These are phyloP conservation scores for Suillus bovinus DNA, from an alignment of 768 basidiomycete genomes.

Conservation along the genomic window DNA sequence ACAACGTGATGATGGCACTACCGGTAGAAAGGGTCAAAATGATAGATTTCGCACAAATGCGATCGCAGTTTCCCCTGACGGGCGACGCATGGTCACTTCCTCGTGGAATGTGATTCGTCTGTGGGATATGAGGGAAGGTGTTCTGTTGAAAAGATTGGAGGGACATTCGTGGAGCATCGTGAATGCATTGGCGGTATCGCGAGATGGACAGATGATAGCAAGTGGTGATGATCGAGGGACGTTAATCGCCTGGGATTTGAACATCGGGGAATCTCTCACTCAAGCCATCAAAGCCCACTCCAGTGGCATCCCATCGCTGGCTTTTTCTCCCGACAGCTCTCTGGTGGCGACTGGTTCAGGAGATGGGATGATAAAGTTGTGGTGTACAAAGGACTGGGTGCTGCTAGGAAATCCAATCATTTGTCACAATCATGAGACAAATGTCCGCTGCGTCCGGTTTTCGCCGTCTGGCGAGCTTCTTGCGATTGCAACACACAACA, in stretches of 20 bases:
- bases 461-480: background rate
- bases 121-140: background rate
- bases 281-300: background rate
- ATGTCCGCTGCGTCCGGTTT: background rate
- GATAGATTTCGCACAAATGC: background rate
- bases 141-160: background rate
- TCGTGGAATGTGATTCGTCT: background rate
- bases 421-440: background rate
- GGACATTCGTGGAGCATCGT: background rate
- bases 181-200: background rate
- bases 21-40: background rate
- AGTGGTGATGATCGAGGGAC: background rate
- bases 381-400: background rate
- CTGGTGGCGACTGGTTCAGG: background rate
- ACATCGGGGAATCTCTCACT: background rate
- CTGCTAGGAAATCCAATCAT: background rate
- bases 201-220: background rate
- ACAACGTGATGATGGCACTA: too few species aligned
- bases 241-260: background rate
- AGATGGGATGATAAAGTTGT: background rate
- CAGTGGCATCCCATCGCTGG: background rate
- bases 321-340: background rate
- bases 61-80: background rate
- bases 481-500: background rate
- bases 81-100: background rate